Evolutionary conservation across 1,284 basidiomycete genomes (phyloP), one percentile per base, ranked within the genome.

Genomic region (Trametes polyzona): DNA sequence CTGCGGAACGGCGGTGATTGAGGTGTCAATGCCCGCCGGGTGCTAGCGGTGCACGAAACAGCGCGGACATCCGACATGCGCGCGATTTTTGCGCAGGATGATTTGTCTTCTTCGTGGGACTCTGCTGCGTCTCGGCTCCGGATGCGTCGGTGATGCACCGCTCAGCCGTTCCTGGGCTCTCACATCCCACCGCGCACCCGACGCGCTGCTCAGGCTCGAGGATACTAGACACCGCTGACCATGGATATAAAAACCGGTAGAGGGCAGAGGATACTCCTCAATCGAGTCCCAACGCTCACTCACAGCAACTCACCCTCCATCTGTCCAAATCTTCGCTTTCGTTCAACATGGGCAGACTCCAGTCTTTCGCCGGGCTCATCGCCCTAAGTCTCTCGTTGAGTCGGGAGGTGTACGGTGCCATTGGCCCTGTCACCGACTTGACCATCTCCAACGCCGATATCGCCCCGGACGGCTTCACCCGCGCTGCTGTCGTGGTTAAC

Each of bases 401-500:
- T 19, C 27, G 26, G 16, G 17, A 17, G 2, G 56, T 21, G 4
- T 33, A 35, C 23, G 61, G 47, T 4, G 62, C 63, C 35, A 57
- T 67, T 19, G 67, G 63, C 1, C 60, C 66, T 8, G 48, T 66
- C 23, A 55, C 65, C 17, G 57, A 63, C 40, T 47, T 71, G 16
- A 42, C 33, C 12, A 63, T 71, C 30, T 42, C 48, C 16, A 67
- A 71, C 39, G 55, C 39, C 19, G 51, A 62, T 27, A 51, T 71
- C 17, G 44, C 61, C 8, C 69, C 67, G 3, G 69, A 70, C 48
- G 66, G 67, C 1, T 66, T 61, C 49, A 49, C 55, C 29, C 63
- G 57, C 24, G 62, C 64, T 19, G 66, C 70, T 6, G 59, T 67
- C 4, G 58, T 72, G 7, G 64, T 64, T 3, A 64, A 59, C 16